These are phyloP conservation scores for Tylopilus balloui DNA, from an alignment of 768 basidiomycete genomes.

Conservation along the genomic window DNA sequence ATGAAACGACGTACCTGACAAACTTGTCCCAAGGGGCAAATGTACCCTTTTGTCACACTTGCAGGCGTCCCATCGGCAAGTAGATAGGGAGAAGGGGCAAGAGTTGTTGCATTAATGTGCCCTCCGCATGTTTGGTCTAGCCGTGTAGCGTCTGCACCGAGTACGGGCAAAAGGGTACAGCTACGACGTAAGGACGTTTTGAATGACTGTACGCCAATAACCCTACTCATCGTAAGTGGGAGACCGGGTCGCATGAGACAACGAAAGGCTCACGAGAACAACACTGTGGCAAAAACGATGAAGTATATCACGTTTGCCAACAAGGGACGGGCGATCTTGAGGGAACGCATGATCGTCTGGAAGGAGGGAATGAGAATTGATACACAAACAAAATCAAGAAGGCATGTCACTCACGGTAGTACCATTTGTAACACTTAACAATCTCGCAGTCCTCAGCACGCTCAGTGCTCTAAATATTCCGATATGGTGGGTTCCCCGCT, in stretches of 20 bases:
- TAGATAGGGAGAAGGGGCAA: constrained; percentile 45
- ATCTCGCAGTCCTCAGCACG: constrained; percentile 73
- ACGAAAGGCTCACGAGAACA: constrained; percentile 69
- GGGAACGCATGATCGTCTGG: constrained; percentile 82
- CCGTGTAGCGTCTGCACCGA: constrained; percentile 47
- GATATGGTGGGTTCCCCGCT: constrained; percentile 65
- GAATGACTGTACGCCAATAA: constrained; percentile 92
- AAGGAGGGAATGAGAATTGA: constrained; percentile 7
- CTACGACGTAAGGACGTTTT: constrained; percentile 74
- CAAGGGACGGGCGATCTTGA: constrained; percentile 85
- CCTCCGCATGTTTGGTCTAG: constrained; percentile 76
- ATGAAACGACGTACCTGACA: constrained; percentile 54
- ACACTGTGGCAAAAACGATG: constrained; percentile 79
- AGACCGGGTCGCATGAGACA: not conserved
- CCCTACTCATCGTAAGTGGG: constrained; percentile 32
- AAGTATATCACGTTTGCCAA: constrained; percentile 88
- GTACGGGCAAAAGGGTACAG: constrained; percentile 51
- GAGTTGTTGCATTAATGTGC: constrained; percentile 56
- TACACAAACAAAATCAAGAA: not conserved
- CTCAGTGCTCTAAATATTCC: constrained; percentile 87
- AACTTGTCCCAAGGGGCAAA: constrained; percentile 81
- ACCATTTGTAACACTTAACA: constrained; percentile 85
- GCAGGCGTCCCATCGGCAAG: constrained; percentile 34
- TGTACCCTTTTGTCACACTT: constrained; percentile 68
- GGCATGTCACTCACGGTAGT: constrained; percentile 63